These are phyloP conservation scores for Setaria italica DNA, from an alignment of 202 grass and related monocot species.

Conservation along the genomic window DNA sequence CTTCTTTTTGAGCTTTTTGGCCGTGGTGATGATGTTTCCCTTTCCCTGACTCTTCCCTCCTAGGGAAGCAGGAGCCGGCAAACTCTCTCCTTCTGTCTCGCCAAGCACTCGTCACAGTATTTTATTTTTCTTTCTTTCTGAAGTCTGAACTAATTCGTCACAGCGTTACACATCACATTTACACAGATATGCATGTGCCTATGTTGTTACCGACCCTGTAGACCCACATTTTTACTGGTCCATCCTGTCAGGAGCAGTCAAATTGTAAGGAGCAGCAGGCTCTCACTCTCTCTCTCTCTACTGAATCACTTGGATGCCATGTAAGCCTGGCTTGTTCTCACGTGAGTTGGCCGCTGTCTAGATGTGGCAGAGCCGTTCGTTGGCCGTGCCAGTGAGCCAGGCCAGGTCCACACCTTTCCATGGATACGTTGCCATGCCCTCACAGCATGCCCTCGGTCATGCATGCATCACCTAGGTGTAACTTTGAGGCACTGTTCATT, in stretches of 20 bases:
- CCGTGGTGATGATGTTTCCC: conserved; percentile 39
- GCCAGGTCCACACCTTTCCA: conserved; percentile 49
- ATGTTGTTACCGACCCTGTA: conserved; percentile 43
- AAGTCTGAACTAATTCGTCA: background rate
- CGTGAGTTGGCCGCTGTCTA: conserved; percentile 71
- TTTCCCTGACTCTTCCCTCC: conserved; percentile 48
- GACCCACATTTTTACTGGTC: conserved; percentile 39
- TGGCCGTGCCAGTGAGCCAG: conserved; percentile 47
- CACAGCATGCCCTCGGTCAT: conserved; percentile 37
- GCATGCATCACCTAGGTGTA: conserved; percentile 38
- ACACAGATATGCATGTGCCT: conserved; percentile 28
- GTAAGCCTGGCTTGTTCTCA: conserved; percentile 56
- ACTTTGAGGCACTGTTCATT: conserved; percentile 55
- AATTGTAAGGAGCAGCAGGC: conserved; percentile 30
- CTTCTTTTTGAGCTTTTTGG: conserved; percentile 29
- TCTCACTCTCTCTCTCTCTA: conserved; percentile 40
- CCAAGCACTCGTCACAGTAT: conserved; percentile 42
- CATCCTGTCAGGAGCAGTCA: conserved; percentile 49
- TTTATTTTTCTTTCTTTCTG: background rate
- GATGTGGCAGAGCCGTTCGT: conserved; percentile 52
- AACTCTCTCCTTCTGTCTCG: conserved; percentile 33
- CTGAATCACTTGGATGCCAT: conserved; percentile 54
- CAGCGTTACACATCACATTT: background rate
- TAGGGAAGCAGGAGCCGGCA: conserved; percentile 47
- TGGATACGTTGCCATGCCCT: conserved; percentile 46